Conservation (phyloP, 1,284 basidiomycete genomes). For the Fomes fomentarius region DNA sequence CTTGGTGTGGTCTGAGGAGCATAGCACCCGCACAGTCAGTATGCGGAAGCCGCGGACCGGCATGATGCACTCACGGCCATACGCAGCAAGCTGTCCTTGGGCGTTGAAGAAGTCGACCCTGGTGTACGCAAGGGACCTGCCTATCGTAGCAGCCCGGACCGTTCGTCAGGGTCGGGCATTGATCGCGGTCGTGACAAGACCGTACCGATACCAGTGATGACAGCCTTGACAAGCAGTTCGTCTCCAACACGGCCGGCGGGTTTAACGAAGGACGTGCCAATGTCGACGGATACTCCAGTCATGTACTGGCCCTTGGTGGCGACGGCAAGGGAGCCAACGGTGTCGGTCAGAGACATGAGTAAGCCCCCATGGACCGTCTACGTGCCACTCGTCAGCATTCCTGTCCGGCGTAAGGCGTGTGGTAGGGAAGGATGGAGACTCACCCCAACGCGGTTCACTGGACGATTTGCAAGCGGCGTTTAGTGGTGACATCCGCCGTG, state of each 20-base stretch:
- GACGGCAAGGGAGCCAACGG: conserved; percentile 82
- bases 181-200: not conserved
- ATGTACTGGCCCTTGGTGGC: conserved; percentile 82
- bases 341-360: conserved; percentile 84
- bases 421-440: conserved; percentile 20
- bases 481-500: not conserved
- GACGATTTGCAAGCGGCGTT: too few relatives aligned
- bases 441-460: conserved; percentile 78
- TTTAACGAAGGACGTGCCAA: conserved; percentile 82
- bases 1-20: conserved; percentile 77
- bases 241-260: conserved; percentile 72
- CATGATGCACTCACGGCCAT: conserved; percentile 61
- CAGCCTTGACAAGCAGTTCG: conserved; percentile 61
- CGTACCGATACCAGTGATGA: conserved; percentile 66
- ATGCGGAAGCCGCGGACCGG: too few relatives aligned
- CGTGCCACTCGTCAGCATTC: not conserved
- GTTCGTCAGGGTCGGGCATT: not conserved
- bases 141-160: conserved; percentile 39
- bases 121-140: conserved; percentile 85
- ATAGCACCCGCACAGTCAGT: too few relatives aligned
- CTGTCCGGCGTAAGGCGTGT: not conserved
- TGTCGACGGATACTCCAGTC: conserved; percentile 89
- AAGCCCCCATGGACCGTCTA: conserved; percentile 82
- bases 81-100: conserved; percentile 78
- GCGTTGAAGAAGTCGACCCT: conserved; percentile 77